Base-by-base conservation (phyloP, 2,329 filamentous ascomycete genomes). In the Trichoderma sp. region DNA sequence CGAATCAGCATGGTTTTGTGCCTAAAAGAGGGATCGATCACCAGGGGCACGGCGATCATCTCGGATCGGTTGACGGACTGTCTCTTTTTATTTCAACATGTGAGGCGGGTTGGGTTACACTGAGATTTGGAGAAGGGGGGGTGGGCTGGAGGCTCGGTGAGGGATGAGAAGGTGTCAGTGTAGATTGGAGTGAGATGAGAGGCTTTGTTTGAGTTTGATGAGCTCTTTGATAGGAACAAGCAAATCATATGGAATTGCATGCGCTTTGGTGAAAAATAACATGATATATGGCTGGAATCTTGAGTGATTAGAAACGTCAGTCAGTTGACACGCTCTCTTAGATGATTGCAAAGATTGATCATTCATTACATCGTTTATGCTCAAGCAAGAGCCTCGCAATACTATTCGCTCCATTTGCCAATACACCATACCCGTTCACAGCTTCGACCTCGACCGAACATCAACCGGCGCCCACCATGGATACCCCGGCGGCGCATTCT, bases 381-480 rank as follows among this genome's bases (percentile, higher is more conserved):
- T 11, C 21, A 24, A 24, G n/a, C 5, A 24, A 24, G n/a, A 24
- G 21, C 13, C 8, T 49, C 10, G 13, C 16, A 8, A 18, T 1
- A 7, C 24, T 60, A 49, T 39, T 13, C 10, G 24, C 14, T n/a
- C 13, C 21, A 30, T 39, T 59, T 32, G 24, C 51, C 6, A 13
- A 26, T 34, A 43, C 7, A n/a, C 7, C 16, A 8, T 2, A 3
- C 11, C 11, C 46, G 1, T 24, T 63, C 70, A 76, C 28, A 77
- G 66, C 72, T 76, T 76, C 13, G 73, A 68, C 63, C 73, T 78
- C 16, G 74, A 70, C 59, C 73, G 73, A 46, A 79, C 73, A 63
- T 80, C 77, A 30, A 77, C 77, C 14, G 86, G 84, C 59, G 84
- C 79, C 89, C 90, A 92, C 90, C 90, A 93, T 0, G 90, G 91